Base-by-base conservation (phyloP, 2,329 filamentous ascomycete species). In the Paecilomyces sp. region DNA sequence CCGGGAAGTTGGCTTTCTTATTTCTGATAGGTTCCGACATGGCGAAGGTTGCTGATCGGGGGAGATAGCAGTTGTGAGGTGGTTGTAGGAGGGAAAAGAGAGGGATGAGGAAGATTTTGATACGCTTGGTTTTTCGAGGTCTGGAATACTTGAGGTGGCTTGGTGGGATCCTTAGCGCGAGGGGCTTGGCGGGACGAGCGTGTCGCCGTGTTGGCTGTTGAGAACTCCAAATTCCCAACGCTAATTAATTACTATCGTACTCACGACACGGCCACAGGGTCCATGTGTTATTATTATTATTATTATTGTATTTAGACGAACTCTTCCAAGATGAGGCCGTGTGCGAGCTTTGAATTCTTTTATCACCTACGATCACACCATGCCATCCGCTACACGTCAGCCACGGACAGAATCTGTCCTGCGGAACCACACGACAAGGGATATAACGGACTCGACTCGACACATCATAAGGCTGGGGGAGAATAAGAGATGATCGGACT, bases 11-110 rank as follows among this genome's bases (percentile, higher is more conserved):
- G 65, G 82, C 74, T 76, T 85, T 85, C 79, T 85, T 86, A 75
- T 86, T 88, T 75, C 83, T 84, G 75, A 86, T 87, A 68, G 85
- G 85, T 73, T 88, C 85, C 74, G 85, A 86, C 85, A 88, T 88
- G 62, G 57, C 68, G 25, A 68, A 64, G 55, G 30, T 18, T n/a
- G n/a, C 34, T 54, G 33, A 52, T 18, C 54, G 54, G 54, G 54
- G 9, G 13, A 22, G 34, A 51, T 36, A 30, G 36, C 22, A 51
- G 31, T 53, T 36, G 54, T 33, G 11, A 58, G 31, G 59, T 57
- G 33, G 51, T 58, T 60, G 56, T 56, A 56, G 57, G 58, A 58
- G 54, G 53, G 58, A 53, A 57, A 30, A 56, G 56, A 52, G 55
- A 41, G 58, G 55, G 47, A 59, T 59, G 57, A 60, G 64, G 64